Base-by-base conservation (phyloP, 1,284 basidiomycete species). In the Ceratobasidium sp. region DNA sequence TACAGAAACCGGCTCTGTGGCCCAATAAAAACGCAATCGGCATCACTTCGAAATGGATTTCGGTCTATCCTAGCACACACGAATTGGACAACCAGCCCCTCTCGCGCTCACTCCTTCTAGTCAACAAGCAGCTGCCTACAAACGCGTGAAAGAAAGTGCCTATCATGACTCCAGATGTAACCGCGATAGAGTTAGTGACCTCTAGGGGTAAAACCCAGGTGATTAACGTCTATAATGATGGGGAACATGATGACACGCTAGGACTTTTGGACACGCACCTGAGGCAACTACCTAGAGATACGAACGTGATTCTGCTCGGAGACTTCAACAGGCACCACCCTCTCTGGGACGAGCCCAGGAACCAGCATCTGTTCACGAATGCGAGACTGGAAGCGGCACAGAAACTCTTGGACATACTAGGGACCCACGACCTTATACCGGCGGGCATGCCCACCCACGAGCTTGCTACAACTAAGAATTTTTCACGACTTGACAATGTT, bases 301-400 rank as follows among this genome's bases (percentile, higher is more conserved):
- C 22, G 17, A 19, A 49, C 5, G 57, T 37, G n/a, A 51, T 71
- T 5, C n/a, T 71, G 13, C 56, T 71, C 17, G 69, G 69, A 1
- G 69, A 71, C 57, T 61, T 71, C 43, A 71, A 71, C 34, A 43
- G 32, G 5, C 69, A 71, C 22, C 69, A 71, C 25, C 69, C 69
- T 11, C n/a, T 49, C 56, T 71, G 69, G 37, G 37, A 40, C 9
- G 37, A 40, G 6, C 37, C 37, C 37, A 40, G 37, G 9, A 40
- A 40, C 37, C 37, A 40, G 37, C 37, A 40, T 40, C 37, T 40
- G 9, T 40, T 40, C 37, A 5, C 9, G 37, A 40, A 40, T 40
- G 37, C 37, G 37, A 40, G 9, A 40, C 37, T 40, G 37, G 37
- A 40, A 9, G 37, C 9, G 37, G 37, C 37, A 40, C 37, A 40